Conservation (phyloP, 495 filamentous ascomycete species). For the Stereocaulon alpinum region DNA sequence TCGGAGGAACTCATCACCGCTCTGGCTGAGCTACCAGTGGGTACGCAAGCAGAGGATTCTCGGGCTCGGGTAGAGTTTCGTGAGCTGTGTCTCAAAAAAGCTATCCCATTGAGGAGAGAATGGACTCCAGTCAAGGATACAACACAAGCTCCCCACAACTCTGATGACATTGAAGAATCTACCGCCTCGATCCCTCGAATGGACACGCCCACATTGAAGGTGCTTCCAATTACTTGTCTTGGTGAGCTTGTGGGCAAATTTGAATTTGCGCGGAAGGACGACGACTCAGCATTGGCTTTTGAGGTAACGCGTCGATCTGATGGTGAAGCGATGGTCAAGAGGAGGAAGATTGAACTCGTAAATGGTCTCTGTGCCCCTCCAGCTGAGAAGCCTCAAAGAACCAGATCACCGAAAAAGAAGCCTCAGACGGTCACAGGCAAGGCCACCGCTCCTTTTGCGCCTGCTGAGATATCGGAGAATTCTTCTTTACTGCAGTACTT, state of each 20-base stretch:
- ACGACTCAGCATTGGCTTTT: not conserved
- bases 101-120: constrained; percentile 38
- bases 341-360: constrained; percentile 20
- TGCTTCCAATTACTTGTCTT: constrained; percentile 21
- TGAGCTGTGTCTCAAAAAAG: constrained; percentile 33
- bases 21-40: constrained; percentile 4
- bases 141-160: constrained; percentile 3
- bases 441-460: constrained; percentile 65
- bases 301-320: not conserved
- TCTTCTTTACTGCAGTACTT: constrained; percentile 30
- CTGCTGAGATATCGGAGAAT: constrained; percentile 24
- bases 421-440: constrained; percentile 74
- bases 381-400: constrained; percentile 34
- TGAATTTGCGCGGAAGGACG: constrained; percentile 18
- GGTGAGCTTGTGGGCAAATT: constrained; percentile 23
- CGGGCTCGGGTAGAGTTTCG: constrained; percentile 3
- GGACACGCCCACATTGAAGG: constrained; percentile 14
- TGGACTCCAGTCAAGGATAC: constrained; percentile 47
- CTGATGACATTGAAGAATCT: constrained; percentile 21
- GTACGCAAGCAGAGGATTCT: constrained; percentile 17
- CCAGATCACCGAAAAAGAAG: constrained; percentile 57
- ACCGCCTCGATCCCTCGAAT: not conserved
- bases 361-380: constrained; percentile 14
- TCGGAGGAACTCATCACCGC: not conserved
- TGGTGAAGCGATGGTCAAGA: constrained; percentile 10